These are phyloP conservation scores for Eutrema japonicum DNA, from an alignment of 345 rosid species.

Conservation along the genomic window DNA sequence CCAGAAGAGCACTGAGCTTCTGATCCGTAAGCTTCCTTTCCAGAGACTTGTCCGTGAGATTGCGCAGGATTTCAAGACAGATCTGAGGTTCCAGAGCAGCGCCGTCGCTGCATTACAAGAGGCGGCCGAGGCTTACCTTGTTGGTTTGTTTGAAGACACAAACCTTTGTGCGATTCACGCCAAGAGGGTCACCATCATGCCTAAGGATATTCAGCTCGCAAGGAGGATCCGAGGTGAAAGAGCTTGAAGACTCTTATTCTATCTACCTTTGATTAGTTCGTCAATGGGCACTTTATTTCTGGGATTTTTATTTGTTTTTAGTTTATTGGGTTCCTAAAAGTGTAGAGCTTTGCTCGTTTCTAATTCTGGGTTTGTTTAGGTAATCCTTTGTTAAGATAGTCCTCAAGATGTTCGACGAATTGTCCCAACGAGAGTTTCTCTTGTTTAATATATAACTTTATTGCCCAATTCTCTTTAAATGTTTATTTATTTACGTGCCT, in stretches of 20 bases:
- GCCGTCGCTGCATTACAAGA: constrained; percentile 62
- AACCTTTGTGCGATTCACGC: constrained; percentile 62
- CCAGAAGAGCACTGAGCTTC: constrained; percentile 59
- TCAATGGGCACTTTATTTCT: background rate
- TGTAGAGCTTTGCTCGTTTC: background rate
- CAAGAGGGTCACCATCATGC: constrained; percentile 64
- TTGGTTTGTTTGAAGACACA: constrained; percentile 58
- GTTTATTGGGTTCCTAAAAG: background rate
- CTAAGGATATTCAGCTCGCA: constrained; percentile 60
- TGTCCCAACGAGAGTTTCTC: constrained; percentile 1
- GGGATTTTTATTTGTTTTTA: background rate
- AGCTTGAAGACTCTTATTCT: constrained; percentile 37
- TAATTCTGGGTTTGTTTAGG: background rate
- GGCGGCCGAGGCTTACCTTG: constrained; percentile 61
- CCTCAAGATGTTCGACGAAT: constrained; percentile 26
- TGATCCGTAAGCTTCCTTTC: constrained; percentile 61
- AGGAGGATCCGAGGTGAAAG: constrained; percentile 61
- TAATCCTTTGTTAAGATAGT: background rate
- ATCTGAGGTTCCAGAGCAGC: constrained; percentile 65
- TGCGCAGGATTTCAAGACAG: constrained; percentile 64
- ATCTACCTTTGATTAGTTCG: background rate
- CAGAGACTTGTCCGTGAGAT: constrained; percentile 63
- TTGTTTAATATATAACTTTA: constrained; percentile 15
- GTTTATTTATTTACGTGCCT: background rate
- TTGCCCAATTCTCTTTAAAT: background rate